phyloP scores from a whole-genome alignment of 1,284 basidiomycete species.

The Xerocomus amazonicus region DNA sequence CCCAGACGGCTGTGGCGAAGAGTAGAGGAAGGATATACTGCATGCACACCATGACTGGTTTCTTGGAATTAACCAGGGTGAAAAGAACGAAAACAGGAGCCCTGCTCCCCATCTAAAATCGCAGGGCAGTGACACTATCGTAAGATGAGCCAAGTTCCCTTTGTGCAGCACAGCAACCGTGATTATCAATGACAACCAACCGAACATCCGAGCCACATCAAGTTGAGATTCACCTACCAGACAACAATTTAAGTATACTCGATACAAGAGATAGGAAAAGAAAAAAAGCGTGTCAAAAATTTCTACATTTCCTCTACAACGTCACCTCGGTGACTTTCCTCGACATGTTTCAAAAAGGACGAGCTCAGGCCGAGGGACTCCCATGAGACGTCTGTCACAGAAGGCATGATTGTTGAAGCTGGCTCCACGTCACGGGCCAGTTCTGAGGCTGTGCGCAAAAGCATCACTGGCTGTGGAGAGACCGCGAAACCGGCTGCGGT shows the following conservation, averaged over 20 bases:
- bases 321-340: not conserved
- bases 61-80: not conserved
- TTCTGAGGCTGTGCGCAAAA: conserved; percentile 28
- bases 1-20: conserved; percentile 9
- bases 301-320: not conserved
- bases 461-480: conserved; percentile 17
- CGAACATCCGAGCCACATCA: not conserved
- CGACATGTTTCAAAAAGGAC: conserved; percentile 16
- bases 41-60: conserved; percentile 4
- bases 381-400: conserved; percentile 18
- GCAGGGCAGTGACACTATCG: not conserved
- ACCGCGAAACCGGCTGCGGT: not conserved
- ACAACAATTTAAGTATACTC: not conserved
- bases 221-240: not conserved
- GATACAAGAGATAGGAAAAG: not conserved
- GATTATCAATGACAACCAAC: not conserved
- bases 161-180: not conserved
- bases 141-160: too few species aligned
- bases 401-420: not conserved
- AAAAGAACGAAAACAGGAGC: not conserved
- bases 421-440: conserved; percentile 12
- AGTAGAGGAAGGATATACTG: conserved; percentile 11
- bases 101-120: not conserved
- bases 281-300: not conserved
- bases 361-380: conserved; percentile 18